These are phyloP conservation scores for Paraphaeosphaeria sporulosa DNA, from an alignment of 2,329 filamentous ascomycete species.

Conservation along the genomic window DNA sequence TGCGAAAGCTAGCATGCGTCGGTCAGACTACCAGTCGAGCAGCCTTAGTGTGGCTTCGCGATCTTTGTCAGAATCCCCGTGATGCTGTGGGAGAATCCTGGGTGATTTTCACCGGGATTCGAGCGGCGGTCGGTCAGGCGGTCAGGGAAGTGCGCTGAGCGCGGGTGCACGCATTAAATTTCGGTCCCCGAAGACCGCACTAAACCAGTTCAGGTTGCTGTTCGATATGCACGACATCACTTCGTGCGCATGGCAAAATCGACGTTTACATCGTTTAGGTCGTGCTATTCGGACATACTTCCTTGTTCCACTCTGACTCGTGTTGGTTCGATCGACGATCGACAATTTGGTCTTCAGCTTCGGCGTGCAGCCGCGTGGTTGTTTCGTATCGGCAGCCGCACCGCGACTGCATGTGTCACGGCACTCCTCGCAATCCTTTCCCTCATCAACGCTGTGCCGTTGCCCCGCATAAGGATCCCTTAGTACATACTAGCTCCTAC, in stretches of 20 bases:
- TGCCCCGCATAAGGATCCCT: background rate
- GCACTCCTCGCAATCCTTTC: constrained; percentile 5
- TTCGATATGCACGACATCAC: constrained; percentile 8
- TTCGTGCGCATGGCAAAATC: background rate
- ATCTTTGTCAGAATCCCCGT: constrained; percentile 11
- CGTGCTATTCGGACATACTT: background rate
- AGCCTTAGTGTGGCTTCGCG: constrained; percentile 4
- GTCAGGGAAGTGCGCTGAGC: constrained; percentile 9
- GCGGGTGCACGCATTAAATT: background rate
- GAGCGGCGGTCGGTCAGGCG: constrained; percentile 9
- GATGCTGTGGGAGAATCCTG: constrained; percentile 7
- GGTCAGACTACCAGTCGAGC: constrained; percentile 5
- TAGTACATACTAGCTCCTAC: background rate
- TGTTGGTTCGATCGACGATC: constrained; percentile 10
- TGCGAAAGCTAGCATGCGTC: constrained; percentile 3
- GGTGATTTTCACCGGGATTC: constrained; percentile 10
- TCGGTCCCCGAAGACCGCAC: constrained; percentile 10
- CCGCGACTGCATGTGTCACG: background rate
- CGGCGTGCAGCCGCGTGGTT: constrained; percentile 1
- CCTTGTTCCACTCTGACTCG: constrained; percentile 5
- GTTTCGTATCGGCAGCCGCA: background rate
- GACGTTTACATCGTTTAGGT: background rate
- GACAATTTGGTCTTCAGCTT: constrained; percentile 1
- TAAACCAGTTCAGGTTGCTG: constrained; percentile 6
- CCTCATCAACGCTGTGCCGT: background rate